Percentiles rank a stretch among this genome's conserved stretches.
Conservation (phyloP, 164 flowering plant genomes). For the Warburgia ugandensis region DNA sequence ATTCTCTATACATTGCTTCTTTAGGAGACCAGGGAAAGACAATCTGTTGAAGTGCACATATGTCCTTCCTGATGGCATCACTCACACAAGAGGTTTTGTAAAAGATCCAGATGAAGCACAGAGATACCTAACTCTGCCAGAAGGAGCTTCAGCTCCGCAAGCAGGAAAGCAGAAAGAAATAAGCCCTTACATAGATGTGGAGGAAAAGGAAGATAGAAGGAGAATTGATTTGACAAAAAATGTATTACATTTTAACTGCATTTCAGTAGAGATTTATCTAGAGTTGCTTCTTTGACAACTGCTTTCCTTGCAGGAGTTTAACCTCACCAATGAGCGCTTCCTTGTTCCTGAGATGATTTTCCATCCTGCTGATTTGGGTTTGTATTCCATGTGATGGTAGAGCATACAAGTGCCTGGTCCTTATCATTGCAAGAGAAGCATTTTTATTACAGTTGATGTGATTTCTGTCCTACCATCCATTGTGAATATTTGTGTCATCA, state of each 20-base stretch:
- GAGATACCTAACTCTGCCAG: slow-evolving; percentile 38
- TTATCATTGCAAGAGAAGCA: too few relatives aligned
- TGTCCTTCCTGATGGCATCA: slow-evolving; percentile 92
- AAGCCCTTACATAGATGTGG: slow-evolving; percentile 27
- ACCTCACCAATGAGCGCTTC: slow-evolving; percentile 90
- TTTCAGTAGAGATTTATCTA: not conserved
- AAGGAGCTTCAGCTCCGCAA: slow-evolving; percentile 18
- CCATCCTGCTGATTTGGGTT: slow-evolving; percentile 93
- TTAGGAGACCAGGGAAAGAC: slow-evolving; percentile 67
- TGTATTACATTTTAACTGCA: slow-evolving; percentile 23
- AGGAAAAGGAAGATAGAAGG: slow-evolving; percentile 40
- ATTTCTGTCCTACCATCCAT: too few relatives aligned
- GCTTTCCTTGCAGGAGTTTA: slow-evolving; percentile 80
- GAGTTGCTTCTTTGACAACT: slow-evolving; percentile 8
- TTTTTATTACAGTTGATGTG: too few relatives aligned
- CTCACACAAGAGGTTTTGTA: slow-evolving; percentile 75
- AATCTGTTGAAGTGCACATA: slow-evolving; percentile 69
- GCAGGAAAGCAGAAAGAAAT: slow-evolving; percentile 15
- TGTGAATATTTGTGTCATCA: too few relatives aligned
- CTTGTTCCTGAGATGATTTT: slow-evolving; percentile 98
- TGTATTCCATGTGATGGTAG: slow-evolving; percentile 15
- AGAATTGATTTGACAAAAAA: slow-evolving; percentile 67
- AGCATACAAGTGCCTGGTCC: too few relatives aligned
- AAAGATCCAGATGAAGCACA: slow-evolving; percentile 68
- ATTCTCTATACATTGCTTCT: too few relatives aligned